phyloP scores from a whole-genome alignment of 148 eudicot species.

The Polygonum aviculare region DNA sequence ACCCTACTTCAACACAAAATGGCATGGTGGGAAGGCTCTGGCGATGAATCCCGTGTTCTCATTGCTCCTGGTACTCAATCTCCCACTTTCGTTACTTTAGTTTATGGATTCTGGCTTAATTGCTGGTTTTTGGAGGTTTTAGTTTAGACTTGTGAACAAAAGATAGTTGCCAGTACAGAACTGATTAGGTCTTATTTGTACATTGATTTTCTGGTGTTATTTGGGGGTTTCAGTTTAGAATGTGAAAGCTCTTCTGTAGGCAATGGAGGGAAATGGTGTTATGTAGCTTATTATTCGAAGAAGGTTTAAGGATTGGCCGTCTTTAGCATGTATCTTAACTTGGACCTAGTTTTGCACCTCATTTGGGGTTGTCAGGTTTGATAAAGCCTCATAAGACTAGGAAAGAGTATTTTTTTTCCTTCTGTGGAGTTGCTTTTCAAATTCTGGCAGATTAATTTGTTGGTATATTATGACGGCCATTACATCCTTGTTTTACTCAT shows the following conservation, averaged over 20 bases:
- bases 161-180: neutral
- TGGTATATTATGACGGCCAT: neutral
- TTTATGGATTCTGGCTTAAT: neutral
- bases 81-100: neutral
- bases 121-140: neutral
- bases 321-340: neutral
- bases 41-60: constrained; percentile 58
- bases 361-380: neutral
- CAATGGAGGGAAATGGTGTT: neutral
- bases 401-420: neutral
- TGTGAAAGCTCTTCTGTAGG: neutral
- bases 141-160: neutral
- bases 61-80: constrained; percentile 48
- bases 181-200: neutral
- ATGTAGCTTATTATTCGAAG: neutral
- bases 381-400: neutral
- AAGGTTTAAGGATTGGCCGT: neutral
- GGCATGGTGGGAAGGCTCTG: constrained; percentile 64
- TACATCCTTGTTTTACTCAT: neutral
- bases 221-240: neutral
- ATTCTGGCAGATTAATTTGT: neutral
- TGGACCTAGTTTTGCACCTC: neutral
- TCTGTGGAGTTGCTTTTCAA: neutral
- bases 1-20: constrained; percentile 16
- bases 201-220: neutral